A percentile compares a stretch with the other conserved stretches of the same genome.
phyloP scores from a whole-genome alignment of 345 rosid genomes.

The Chamaenerion angustifolium region DNA sequence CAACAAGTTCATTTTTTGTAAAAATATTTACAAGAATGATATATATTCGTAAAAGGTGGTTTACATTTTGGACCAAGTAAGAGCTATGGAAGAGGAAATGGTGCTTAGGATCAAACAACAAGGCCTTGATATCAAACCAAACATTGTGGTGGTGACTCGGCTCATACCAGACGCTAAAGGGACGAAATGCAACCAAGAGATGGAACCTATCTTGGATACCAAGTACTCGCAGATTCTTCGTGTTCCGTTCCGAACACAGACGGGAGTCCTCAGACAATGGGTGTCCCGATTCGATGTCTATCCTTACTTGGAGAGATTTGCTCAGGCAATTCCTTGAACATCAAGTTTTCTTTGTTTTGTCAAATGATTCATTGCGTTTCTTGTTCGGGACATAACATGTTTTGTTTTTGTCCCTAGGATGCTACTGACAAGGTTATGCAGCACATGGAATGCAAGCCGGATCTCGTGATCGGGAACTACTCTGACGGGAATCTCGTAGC shows the following conservation, averaged over 20 bases:
- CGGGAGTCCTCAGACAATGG: slow-evolving; percentile 68
- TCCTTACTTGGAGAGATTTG: slow-evolving; percentile 72
- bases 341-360: not conserved
- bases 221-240: slow-evolving; percentile 71
- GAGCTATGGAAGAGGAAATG: slow-evolving; percentile 79
- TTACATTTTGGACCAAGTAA: slow-evolving; percentile 95
- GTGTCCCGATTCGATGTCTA: slow-evolving; percentile 83
- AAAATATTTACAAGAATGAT: not conserved
- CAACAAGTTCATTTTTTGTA: no score
- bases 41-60: slow-evolving; percentile 41
- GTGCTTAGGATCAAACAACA: slow-evolving; percentile 52
- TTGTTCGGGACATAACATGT: not conserved
- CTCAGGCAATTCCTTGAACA: slow-evolving; percentile 27
- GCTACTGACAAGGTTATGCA: slow-evolving; percentile 52
- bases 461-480: slow-evolving; percentile 88
- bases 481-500: slow-evolving; percentile 91
- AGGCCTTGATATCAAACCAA: slow-evolving; percentile 69
- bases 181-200: slow-evolving; percentile 72
- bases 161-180: slow-evolving; percentile 73
- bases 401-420: slow-evolving; percentile 23
- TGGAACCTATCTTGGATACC: slow-evolving; percentile 52
- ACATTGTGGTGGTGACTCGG: slow-evolving; percentile 76
- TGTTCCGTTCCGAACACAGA: slow-evolving; percentile 63
- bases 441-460: slow-evolving; percentile 56
- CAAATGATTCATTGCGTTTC: not conserved